Conservation (phyloP, 108 stramenopile genomes). For the Cyclotella cryptica region DNA sequence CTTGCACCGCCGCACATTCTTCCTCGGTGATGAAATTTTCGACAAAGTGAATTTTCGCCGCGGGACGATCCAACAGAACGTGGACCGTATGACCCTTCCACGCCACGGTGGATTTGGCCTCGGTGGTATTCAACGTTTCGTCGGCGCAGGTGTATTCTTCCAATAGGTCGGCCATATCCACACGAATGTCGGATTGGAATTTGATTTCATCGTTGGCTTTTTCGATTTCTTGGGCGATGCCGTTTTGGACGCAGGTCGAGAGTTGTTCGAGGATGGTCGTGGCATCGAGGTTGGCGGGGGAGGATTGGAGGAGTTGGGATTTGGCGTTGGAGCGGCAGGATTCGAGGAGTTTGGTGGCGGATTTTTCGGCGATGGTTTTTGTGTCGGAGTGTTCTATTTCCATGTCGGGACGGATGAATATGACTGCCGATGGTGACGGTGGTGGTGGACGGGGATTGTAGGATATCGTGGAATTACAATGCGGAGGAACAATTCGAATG, state of each 20-base stretch:
- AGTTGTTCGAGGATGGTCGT: conserved; percentile 40
- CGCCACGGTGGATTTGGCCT: conserved; percentile 34
- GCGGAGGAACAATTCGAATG: neutral
- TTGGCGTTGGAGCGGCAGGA: conserved; percentile 58
- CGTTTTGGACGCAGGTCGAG: conserved; percentile 58
- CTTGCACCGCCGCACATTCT: conserved; percentile 84
- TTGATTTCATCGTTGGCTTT: conserved; percentile 73
- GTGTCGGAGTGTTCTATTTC: conserved; percentile 62
- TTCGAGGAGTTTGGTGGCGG: conserved; percentile 56
- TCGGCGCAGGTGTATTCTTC: conserved; percentile 90
- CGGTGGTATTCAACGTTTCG: conserved; percentile 55
- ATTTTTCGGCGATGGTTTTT: conserved; percentile 53
- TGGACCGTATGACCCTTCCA: conserved; percentile 55
- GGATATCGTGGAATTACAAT: neutral
- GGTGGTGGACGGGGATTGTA: too few species aligned
- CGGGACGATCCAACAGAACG: conserved; percentile 74
- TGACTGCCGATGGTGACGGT: conserved; percentile 33
- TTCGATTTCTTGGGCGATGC: conserved; percentile 49
- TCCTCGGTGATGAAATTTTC: conserved; percentile 79
- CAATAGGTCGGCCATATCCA: conserved; percentile 56
- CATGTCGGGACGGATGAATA: conserved; percentile 46
- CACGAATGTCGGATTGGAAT: conserved; percentile 66
- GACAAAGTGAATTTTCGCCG: conserved; percentile 72
- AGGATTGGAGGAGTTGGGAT: conserved; percentile 13
- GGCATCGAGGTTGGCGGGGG: neutral